Evolutionary conservation across 2,329 filamentous ascomycete genomes (phyloP).

Genomic region (Magnaporthiopsis poae): DNA sequence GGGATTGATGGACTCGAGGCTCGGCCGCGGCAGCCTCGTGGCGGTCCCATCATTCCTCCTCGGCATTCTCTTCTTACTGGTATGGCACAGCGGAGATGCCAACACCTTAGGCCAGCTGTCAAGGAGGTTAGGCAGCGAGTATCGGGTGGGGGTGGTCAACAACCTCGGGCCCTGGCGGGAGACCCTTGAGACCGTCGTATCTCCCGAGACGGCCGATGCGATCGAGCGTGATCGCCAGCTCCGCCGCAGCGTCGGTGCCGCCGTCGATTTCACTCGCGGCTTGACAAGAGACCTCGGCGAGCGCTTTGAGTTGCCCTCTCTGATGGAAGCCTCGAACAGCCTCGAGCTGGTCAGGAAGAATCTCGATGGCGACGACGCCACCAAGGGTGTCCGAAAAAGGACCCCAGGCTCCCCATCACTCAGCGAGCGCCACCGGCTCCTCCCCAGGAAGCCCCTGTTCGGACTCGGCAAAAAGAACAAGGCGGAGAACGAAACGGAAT

Average conservation of each 20-base stretch:
- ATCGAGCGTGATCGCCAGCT: slow-evolving; percentile 3
- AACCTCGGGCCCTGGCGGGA: not conserved
- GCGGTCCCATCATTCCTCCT: not conserved
- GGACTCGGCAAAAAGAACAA: too few relatives aligned
- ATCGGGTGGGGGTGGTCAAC: not conserved
- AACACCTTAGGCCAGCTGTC: not conserved
- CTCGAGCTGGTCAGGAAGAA: not conserved
- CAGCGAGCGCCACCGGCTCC: not conserved
- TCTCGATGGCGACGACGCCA: not conserved
- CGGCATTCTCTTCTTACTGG: not conserved
- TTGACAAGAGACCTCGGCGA: slow-evolving; percentile 5
- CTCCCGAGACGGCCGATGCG: slow-evolving; percentile 6
- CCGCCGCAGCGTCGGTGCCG: slow-evolving; percentile 2
- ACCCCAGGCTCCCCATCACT: not conserved
- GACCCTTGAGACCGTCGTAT: slow-evolving; percentile 1
- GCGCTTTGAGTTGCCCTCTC: slow-evolving; percentile 4
- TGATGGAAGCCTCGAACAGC: not conserved
- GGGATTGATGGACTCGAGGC: not conserved
- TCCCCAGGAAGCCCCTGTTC: not conserved
- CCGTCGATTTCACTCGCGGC: slow-evolving; percentile 2
- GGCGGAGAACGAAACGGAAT: not conserved
- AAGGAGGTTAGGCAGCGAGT: not conserved
- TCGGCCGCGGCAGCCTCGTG: not conserved
- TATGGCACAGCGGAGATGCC: not conserved
- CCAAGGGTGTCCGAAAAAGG: not conserved